Evolutionary conservation across 2,329 filamentous ascomycete genomes (phyloP).

Genomic region (Ilyonectria robusta): DNA sequence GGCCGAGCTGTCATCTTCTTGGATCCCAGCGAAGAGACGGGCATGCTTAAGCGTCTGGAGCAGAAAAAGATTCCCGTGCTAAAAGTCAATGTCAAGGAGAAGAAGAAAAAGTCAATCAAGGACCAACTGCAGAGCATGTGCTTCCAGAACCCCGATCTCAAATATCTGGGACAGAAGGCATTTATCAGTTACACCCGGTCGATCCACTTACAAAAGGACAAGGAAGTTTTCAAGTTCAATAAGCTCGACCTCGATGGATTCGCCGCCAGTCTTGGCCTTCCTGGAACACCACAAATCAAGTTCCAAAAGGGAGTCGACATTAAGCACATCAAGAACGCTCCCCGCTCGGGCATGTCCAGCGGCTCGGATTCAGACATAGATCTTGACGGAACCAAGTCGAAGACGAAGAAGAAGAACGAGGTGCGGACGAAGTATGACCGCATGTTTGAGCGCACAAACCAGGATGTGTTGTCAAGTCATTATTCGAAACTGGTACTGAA

Average conservation of each 20-base stretch:
- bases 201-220: conserved; percentile 89
- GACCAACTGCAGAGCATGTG: conserved; percentile 93
- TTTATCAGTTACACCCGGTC: conserved; percentile 93
- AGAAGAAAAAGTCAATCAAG: conserved; percentile 89
- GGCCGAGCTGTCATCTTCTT: conserved; percentile 92
- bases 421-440: conserved; percentile 96
- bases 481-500: conserved; percentile 88
- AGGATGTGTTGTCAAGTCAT: conserved; percentile 94
- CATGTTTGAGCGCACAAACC: conserved; percentile 98
- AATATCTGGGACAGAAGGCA: conserved; percentile 95
- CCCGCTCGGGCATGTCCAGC: conserved; percentile 75
- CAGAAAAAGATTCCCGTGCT: conserved; percentile 92
- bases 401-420: conserved; percentile 75
- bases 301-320: conserved; percentile 92
- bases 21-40: conserved; percentile 90
- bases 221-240: conserved; percentile 89
- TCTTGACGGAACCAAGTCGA: conserved; percentile 64
- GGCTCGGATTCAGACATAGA: conserved; percentile 72
- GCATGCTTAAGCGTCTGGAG: conserved; percentile 89
- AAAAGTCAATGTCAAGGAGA: conserved; percentile 86
- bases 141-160: conserved; percentile 93
- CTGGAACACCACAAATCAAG: conserved; percentile 92
- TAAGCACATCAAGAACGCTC: conserved; percentile 89
- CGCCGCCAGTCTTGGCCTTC: conserved; percentile 87
- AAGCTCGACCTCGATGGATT: conserved; percentile 88